Evolutionary conservation across 306 rosid genomes (phyloP), one percentile per base, ranked within the genome.

Genomic region (Elaeagnus macrophylla): DNA sequence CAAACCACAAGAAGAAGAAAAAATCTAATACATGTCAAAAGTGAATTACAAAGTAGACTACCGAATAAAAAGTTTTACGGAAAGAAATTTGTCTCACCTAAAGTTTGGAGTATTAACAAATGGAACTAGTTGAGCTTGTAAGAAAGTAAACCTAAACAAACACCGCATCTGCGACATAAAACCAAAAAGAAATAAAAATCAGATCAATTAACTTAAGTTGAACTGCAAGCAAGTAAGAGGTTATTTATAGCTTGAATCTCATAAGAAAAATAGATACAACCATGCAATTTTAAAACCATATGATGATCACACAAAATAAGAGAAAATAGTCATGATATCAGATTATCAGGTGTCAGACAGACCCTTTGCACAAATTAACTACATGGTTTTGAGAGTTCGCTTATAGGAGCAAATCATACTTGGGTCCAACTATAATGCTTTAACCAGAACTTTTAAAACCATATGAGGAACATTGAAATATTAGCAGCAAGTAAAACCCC

Each of bases 31-130:
- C 3, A n/a, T 3, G 37, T 10, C 59, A 25, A 14, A 55, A 20
- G 45, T 19, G 20, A 12, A 11, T 6, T 10, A n/a, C 15, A 17
- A 64, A 53, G 52, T 17, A 6, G 62, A 59, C 58, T 10, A 36
- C 17, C 16, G 39, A 61, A 47, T 40, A 37, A 38, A 49, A 61
- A 39, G 43, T 51, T 10, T 17, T 16, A 10, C 3, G 47, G 59
- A 41, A 42, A 46, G 47, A 39, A 16, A 48, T 37, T 56, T 35
- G 18, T 51, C 70, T 67, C 40, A 62, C 63, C 72, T 51, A 58
- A 57, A 67, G 72, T 44, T 57, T 52, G 45, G 67, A 25, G 65
- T n/a, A 20, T 14, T 20, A 35, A 57, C 69, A 69, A 60, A 55
- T 37, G 69, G 69, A 56, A 32, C 50, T 41, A 54, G 53, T 53